Evolutionary conservation across 306 rosid genomes (phyloP), one percentile per base, ranked within the genome.

Genomic region (Prinsepia uniflora): DNA sequence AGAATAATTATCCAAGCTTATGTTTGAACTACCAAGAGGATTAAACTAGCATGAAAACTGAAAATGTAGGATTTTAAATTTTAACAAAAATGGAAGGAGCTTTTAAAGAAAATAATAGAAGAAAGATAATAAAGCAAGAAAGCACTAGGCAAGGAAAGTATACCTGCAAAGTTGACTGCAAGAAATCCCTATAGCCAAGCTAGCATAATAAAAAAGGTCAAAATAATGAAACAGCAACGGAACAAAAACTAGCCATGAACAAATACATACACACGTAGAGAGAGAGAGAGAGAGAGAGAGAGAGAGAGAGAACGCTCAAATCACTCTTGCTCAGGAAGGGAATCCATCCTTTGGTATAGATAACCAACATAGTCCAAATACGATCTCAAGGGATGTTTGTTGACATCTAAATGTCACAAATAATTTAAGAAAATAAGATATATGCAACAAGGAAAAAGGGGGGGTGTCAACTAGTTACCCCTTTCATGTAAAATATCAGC

Each of bases 121-220:
- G 24, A 39, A 55, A 52, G 41, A 46, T 2, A 36, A 22, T 30
- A 42, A 45, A 49, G 8, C 42, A 20, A 45, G 55, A 65, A 41
- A 54, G 19, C 61, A 64, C 11, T n/a, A 22, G 55, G 58, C 18
- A 73, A 70, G 64, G 57, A 76, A 69, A 75, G 61, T 88, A 80
- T 78, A 94, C 99, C 91, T 94, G 99, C 82, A 94, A 82, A 67
- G 99, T 97, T 64, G 99, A 85, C 87, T 94, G 99, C 74, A 94
- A 82, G 76, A 81, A 90, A 77, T 94, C 99, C 82, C 99, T 90
- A 83, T 94, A 94, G 76, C 97, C 97, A 75, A 87, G 80, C 99
- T 94, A 88, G 68, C 73, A 88, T 57, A 75, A 71, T 71, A 83
- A 39, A 85, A 65, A 64, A 64, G 71, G 87, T 88, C 82, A 85